Base-by-base conservation (phyloP, 805 yeast genomes). In the Saturnispora serradocipensis region DNA sequence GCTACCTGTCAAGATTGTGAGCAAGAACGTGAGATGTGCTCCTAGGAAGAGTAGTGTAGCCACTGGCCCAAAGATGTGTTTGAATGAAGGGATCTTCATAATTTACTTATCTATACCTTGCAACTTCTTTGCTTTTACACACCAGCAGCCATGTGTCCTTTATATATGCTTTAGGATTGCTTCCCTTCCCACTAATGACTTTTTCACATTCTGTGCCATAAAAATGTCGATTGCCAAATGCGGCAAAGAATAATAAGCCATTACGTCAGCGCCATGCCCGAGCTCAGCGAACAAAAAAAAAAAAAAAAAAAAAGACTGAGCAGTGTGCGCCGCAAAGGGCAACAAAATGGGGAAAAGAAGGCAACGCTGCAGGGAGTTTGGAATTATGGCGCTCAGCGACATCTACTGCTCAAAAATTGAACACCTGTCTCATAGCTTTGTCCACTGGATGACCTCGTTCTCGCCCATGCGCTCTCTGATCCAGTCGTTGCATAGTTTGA, bases 401-500 rank as follows among this genome's bases (percentile, higher is more conserved):
- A 22, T 5, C 22, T 22, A 4, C 22, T 22, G 5, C 1, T 3
- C 4, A 22, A 22, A 22, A 4, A 2, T 22, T 3, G 22, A 22
- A 22, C 22, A 22, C 22, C 22, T 22, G 22, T 2, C 22, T 22
- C 4, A 22, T 5, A 22, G 28, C 28, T 49, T 43, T 16, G 52
- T 54, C 69, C 69, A 66, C 45, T 66, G 63, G 16, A 66, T 58
- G 6, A 56, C 28, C 1, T 56, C 57, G 3, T 55, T 54, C 9
- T 53, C 27, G 3, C 67, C 75, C 49, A 74, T 72, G 16, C 69
- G 61, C 32, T 71, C 69, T 15, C 61, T 58, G 1, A 91, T 71
- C 96, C 96, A 91, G 7, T 79, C 79, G 63, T 93, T 91, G 43
- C 91, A 81, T 61, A 77, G 75, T 48, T 65, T 73, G 66, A 89